Conservation (phyloP, 1,284 basidiomycete species). For the Polyporus tsugae region DNA sequence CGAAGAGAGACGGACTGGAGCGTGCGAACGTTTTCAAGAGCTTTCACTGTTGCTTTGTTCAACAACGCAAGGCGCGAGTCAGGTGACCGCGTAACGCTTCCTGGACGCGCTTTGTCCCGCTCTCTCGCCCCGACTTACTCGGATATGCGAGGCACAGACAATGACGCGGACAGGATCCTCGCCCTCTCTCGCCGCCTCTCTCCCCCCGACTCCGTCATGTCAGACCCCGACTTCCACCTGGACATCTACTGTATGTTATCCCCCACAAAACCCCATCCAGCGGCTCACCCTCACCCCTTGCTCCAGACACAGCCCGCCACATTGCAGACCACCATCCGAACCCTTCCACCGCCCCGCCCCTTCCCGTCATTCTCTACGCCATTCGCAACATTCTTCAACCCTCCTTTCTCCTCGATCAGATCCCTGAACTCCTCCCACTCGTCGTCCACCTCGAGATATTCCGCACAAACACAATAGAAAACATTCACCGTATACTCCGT, state of each 20-base stretch:
- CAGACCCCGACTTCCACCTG: constrained; percentile 12
- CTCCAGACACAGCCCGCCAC: constrained; percentile 3
- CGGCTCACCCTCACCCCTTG: not conserved
- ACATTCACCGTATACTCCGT: constrained; percentile 10
- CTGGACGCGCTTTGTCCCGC: not conserved
- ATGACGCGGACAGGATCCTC: not conserved
- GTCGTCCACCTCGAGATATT: constrained; percentile 27
- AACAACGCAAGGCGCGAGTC: constrained; percentile 31
- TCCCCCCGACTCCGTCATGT: constrained; percentile 6
- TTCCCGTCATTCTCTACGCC: constrained; percentile 26
- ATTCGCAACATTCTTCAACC: constrained; percentile 31
- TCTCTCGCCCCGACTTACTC: not conserved
- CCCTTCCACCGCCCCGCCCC: constrained; percentile 22
- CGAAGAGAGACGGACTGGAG: constrained; percentile 2
- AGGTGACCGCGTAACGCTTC: constrained; percentile 32
- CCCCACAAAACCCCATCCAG: not conserved
- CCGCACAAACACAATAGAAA: constrained; percentile 14
- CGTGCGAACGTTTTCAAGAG: constrained; percentile 30
- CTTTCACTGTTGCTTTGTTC: constrained; percentile 23
- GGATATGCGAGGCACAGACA: no score
- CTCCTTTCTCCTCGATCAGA: constrained; percentile 16
- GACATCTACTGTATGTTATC: constrained; percentile 19
- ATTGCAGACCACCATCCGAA: constrained; percentile 3
- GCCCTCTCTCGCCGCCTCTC: constrained; percentile 1
- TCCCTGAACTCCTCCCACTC: constrained; percentile 29